phyloP scores from a whole-genome alignment of 2,329 filamentous ascomycete species.

The Cercospora canescens region DNA sequence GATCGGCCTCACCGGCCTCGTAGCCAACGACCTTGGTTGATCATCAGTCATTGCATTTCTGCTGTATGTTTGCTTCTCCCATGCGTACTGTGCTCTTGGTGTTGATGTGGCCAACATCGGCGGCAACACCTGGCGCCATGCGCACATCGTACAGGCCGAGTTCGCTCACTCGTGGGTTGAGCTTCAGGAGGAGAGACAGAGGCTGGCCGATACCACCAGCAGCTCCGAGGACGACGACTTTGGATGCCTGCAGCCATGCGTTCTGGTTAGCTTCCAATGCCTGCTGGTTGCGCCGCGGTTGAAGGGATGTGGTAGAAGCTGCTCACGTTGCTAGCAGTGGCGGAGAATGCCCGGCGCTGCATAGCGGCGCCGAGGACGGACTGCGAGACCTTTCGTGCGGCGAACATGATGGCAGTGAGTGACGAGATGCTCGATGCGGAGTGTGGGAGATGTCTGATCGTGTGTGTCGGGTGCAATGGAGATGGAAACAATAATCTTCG shows the following conservation, averaged over 20 bases:
- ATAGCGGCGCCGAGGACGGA: slow-evolving; percentile 47
- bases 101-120: slow-evolving; percentile 98
- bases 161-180: slow-evolving; percentile 91
- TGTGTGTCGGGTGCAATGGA: not conserved
- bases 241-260: slow-evolving; percentile 70
- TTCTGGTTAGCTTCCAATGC: slow-evolving; percentile 10
- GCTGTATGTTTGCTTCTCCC: not conserved
- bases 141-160: slow-evolving; percentile 98
- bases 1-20: slow-evolving; percentile 67
- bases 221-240: slow-evolving; percentile 96
- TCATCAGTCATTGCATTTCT: slow-evolving; percentile 17
- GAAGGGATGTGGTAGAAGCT: not conserved
- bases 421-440: not conserved
- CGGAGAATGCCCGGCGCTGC: slow-evolving; percentile 56
- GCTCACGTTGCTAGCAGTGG: slow-evolving; percentile 51
- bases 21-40: slow-evolving; percentile 73
- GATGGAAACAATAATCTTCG: not conserved
- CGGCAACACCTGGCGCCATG: slow-evolving; percentile 92
- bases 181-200: slow-evolving; percentile 95
- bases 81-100: slow-evolving; percentile 74
- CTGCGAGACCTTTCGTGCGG: slow-evolving; percentile 49
- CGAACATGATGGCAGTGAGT: slow-evolving; percentile 65
- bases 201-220: slow-evolving; percentile 98
- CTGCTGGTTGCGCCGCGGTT: slow-evolving; percentile 4
- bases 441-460: not conserved